phyloP scores from a whole-genome alignment of 768 basidiomycete genomes.

The Termitomyces sp. region DNA sequence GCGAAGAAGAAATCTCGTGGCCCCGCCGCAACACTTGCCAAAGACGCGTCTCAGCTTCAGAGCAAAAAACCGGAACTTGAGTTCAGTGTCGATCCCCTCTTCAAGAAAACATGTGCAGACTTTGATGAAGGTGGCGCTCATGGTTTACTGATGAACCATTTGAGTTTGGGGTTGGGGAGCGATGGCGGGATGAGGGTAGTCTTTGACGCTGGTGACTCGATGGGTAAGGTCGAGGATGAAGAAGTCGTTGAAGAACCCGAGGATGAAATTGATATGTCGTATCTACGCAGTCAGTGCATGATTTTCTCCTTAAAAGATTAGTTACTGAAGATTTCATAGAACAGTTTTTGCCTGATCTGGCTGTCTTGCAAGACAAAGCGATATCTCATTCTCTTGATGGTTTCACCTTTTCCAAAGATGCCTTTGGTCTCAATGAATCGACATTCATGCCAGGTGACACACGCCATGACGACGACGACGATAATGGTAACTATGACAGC shows the following conservation, averaged over 20 bases:
- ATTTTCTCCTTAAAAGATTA: slow-evolving; percentile 1
- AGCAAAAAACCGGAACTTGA: slow-evolving; percentile 95
- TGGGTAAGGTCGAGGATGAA: slow-evolving; percentile 74
- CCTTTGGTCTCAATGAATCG: slow-evolving; percentile 57
- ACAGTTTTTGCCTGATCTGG: slow-evolving; percentile 72
- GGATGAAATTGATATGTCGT: slow-evolving; percentile 61
- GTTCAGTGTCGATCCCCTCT: slow-evolving; percentile 94
- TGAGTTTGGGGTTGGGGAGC: slow-evolving; percentile 69
- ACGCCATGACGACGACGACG: slow-evolving; percentile 28
- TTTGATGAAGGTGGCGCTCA: slow-evolving; percentile 98
- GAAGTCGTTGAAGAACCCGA: slow-evolving; percentile 71
- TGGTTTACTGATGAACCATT: slow-evolving; percentile 95
- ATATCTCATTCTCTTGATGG: slow-evolving; percentile 79
- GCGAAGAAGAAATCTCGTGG: slow-evolving; percentile 67
- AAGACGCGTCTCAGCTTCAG: slow-evolving; percentile 73
- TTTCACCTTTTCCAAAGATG: slow-evolving; percentile 79
- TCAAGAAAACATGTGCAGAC: slow-evolving; percentile 96
- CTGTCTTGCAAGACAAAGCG: slow-evolving; percentile 57
- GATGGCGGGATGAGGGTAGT: slow-evolving; percentile 87
- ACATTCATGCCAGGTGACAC: slow-evolving; percentile 58
- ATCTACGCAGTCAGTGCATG: slow-evolving; percentile 53
- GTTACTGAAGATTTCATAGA: slow-evolving; percentile 28
- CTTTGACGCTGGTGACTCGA: slow-evolving; percentile 93
- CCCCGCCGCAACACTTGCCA: slow-evolving; percentile 84
- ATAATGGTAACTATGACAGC: slow-evolving; percentile 26